These are phyloP conservation scores for Diplodia mutila DNA, from an alignment of 2,329 filamentous ascomycete species.

Conservation along the genomic window DNA sequence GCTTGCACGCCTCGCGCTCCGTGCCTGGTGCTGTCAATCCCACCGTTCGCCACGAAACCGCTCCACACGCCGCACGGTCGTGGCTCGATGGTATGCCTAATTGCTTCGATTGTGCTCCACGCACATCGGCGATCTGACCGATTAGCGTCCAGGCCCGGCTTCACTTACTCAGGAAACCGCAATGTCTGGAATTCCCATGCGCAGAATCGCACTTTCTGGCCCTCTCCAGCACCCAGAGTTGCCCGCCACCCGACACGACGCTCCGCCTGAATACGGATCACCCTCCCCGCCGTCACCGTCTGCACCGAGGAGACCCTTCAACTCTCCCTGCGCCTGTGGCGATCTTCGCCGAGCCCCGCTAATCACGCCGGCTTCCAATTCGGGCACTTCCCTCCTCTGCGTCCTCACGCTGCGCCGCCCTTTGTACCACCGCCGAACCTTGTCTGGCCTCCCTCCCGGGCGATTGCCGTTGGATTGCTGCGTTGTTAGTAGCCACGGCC, in stretches of 20 bases:
- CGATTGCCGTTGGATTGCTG: background rate
- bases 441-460: background rate
- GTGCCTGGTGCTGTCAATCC: background rate
- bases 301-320: background rate
- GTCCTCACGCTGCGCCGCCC: background rate
- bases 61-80: conserved; percentile 10
- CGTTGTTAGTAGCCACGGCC: background rate
- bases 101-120: conserved; percentile 14
- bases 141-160: background rate
- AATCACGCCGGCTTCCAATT: background rate
- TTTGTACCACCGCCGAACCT: background rate
- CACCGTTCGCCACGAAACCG: background rate
- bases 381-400: background rate
- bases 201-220: conserved; percentile 2
- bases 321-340: background rate
- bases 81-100: background rate
- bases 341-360: background rate
- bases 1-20: background rate
- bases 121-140: conserved; percentile 16
- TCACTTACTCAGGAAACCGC: conserved; percentile 17
- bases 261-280: background rate
- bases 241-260: background rate
- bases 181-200: conserved; percentile 18
- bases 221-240: background rate
- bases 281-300: background rate